Conservation (phyloP, 306 rosid genomes). For the Lathyrus tuberosus region DNA sequence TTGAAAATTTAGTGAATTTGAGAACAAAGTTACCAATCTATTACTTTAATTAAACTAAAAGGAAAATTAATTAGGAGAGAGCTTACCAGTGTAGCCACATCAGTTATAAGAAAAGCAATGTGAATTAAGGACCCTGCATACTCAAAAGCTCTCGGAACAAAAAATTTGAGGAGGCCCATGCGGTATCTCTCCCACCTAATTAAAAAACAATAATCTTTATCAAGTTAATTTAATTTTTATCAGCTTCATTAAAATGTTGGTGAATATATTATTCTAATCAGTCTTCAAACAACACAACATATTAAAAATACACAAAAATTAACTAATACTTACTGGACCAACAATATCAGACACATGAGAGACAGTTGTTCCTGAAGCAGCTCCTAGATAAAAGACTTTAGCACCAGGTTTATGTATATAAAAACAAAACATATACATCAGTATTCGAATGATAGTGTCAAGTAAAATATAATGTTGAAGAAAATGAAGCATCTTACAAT, state of each 20-base stretch:
- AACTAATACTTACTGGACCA: slow-evolving; percentile 70
- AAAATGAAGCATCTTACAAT: slow-evolving; percentile 51
- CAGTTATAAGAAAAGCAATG: slow-evolving; percentile 88
- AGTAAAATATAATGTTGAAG: neutral
- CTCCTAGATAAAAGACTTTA: slow-evolving; percentile 80
- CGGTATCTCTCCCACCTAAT: slow-evolving; percentile 94
- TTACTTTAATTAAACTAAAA: slow-evolving; percentile 20
- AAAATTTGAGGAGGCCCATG: slow-evolving; percentile 88
- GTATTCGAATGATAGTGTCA: neutral
- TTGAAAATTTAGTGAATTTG: slow-evolving; percentile 32
- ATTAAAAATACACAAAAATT: neutral
- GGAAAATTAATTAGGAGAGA: slow-evolving; percentile 26
- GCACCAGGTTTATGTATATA: slow-evolving; percentile 77
- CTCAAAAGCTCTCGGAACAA: slow-evolving; percentile 77
- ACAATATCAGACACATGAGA: slow-evolving; percentile 88
- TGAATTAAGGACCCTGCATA: slow-evolving; percentile 78
- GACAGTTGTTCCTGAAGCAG: slow-evolving; percentile 98
- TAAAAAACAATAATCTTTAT: slow-evolving; percentile 36
- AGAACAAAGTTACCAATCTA: slow-evolving; percentile 24
- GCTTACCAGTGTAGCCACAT: slow-evolving; percentile 94
- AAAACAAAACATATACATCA: neutral
- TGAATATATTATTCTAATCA: neutral
- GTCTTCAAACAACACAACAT: neutral
- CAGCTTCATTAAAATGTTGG: slow-evolving; percentile 22
- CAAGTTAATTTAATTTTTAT: slow-evolving; percentile 11